Conservation (phyloP, 176 grass and related monocot species). For the Phyllostachys edulis region DNA sequence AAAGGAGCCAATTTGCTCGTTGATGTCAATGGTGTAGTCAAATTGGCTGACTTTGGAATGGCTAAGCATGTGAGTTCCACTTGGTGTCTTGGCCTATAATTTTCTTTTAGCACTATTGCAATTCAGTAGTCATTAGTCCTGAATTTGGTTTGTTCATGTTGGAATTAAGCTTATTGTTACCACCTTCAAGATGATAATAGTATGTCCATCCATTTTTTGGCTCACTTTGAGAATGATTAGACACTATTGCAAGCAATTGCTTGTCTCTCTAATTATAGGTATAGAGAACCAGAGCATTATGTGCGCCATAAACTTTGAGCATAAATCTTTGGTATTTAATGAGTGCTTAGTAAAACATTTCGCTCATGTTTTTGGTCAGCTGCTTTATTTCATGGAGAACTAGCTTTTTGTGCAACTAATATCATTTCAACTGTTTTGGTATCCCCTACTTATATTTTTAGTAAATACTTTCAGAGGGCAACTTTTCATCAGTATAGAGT, state of each 20-base stretch:
- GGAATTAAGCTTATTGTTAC: neutral
- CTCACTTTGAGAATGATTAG: neutral
- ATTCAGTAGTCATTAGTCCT: neutral
- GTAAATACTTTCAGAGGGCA: neutral
- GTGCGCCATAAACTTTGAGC: constrained; percentile 5
- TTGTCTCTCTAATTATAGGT: constrained; percentile 15
- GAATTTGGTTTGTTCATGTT: constrained; percentile 8
- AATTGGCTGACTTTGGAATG: constrained; percentile 99
- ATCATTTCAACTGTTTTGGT: neutral
- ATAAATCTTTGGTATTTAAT: constrained; percentile 11
- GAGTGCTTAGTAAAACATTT: neutral
- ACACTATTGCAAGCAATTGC: neutral
- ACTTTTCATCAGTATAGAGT: neutral
- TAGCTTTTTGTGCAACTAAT: neutral
- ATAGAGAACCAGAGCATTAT: neutral
- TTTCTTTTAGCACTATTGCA: neutral
- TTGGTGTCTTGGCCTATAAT: neutral
- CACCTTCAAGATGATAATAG: constrained; percentile 12
- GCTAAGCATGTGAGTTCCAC: constrained; percentile 86
- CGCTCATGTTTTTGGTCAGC: neutral
- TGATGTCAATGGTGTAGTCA: constrained; percentile 91
- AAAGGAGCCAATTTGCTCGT: constrained; percentile 99
- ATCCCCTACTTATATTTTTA: constrained; percentile 19
- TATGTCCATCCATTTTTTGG: neutral
- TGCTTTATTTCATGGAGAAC: neutral